Evolutionary conservation across 2,329 filamentous ascomycete genomes (phyloP).

Genomic region (Colletotrichum sp.): DNA sequence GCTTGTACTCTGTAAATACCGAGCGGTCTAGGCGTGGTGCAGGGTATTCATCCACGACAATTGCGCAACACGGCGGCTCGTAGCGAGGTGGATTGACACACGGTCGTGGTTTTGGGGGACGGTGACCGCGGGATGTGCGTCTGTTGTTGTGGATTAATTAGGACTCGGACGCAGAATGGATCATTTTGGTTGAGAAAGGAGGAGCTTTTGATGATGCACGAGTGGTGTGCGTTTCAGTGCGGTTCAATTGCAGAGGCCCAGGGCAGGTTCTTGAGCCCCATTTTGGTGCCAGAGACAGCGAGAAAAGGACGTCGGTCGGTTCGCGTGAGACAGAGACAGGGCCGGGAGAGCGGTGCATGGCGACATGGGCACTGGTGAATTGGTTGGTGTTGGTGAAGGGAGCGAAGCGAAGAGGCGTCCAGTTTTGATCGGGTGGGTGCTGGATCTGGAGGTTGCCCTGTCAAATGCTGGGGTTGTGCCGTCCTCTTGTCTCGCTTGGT

Average conservation of each 20-base stretch:
- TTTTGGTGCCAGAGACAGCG: background rate
- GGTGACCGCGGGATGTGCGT: background rate
- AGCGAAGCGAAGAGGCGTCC: background rate
- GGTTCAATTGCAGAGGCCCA: background rate
- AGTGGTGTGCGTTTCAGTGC: conserved; percentile 7
- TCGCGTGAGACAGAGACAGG: background rate
- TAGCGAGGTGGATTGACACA: background rate
- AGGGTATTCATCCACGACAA: background rate
- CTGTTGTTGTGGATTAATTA: conserved; percentile 6
- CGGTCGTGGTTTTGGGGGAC: background rate
- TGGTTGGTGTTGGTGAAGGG: background rate
- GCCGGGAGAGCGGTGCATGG: background rate
- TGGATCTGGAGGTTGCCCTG: background rate
- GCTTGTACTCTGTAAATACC: background rate
- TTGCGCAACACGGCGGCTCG: background rate
- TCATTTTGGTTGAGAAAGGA: background rate
- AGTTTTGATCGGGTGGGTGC: background rate
- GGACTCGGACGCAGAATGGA: conserved; percentile 7
- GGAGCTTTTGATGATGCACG: background rate
- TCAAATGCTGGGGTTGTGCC: background rate
- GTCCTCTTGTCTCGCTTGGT: background rate
- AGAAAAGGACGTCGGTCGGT: background rate
- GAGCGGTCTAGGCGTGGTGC: background rate
- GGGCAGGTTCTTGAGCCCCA: background rate
- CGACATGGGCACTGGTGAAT: background rate